These are phyloP conservation scores for Apodospora peruviana DNA, from an alignment of 495 filamentous ascomycete genomes.

Conservation along the genomic window DNA sequence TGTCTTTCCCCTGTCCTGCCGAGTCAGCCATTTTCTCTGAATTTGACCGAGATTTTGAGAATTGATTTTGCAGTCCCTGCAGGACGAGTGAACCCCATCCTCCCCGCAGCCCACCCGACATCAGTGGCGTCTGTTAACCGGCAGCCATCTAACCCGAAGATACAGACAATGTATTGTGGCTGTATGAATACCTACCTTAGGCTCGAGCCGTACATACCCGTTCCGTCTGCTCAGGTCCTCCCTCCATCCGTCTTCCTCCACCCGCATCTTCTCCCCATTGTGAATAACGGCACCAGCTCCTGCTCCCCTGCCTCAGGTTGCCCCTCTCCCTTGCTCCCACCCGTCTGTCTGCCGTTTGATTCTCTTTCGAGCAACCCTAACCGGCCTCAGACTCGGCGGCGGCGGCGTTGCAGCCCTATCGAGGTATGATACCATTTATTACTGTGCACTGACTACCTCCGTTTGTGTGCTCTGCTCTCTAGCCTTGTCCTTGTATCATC, in stretches of 20 bases:
- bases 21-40: slow-evolving; percentile 8
- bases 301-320: no score
- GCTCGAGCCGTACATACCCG: no score
- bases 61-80: slow-evolving; percentile 1
- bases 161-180: background rate
- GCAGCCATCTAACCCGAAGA: slow-evolving; percentile 1
- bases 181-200: no score
- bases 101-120: slow-evolving; percentile 20
- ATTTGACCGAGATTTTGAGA: slow-evolving; percentile 11
- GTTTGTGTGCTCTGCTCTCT: no score
- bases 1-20: background rate
- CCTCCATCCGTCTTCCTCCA: no score
- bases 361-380: no score
- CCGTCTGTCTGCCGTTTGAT: background rate
- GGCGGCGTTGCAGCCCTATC: slow-evolving; percentile 9
- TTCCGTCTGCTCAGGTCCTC: no score
- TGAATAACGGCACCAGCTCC: no score
- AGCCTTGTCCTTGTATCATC: slow-evolving; percentile 1
- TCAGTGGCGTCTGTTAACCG: slow-evolving; percentile 39
- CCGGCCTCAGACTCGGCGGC: slow-evolving; percentile 1
- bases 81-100: background rate
- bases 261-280: no score
- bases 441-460: no score
- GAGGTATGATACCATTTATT: no score
- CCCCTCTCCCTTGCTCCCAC: background rate